Conservation (phyloP, 1,284 basidiomycete species). For the Rhizoctonia solani region DNA sequence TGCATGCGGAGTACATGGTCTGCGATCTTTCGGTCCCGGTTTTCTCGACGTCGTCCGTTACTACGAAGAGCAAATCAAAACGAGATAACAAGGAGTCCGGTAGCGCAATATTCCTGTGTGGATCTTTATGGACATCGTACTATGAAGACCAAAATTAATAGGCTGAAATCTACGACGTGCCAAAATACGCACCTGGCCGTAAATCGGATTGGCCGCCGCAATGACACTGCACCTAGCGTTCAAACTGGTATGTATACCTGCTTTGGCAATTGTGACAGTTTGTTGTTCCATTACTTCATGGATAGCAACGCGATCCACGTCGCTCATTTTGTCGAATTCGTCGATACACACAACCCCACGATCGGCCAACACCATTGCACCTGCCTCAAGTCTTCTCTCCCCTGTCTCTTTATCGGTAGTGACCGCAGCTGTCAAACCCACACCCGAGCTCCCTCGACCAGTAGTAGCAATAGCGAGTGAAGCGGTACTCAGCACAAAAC, state of each 20-base stretch:
- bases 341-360: conserved; percentile 99
- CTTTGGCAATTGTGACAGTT: conserved; percentile 99
- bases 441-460: conserved; percentile 94
- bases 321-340: conserved; percentile 99
- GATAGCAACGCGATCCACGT: conserved; percentile 98
- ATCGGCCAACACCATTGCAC: conserved; percentile 99
- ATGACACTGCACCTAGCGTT: conserved; percentile 98
- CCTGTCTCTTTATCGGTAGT: conserved; percentile 98
- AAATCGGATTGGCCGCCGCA: conserved; percentile 98
- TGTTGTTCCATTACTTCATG: conserved; percentile 99
- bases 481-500: conserved; percentile 95
- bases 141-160: conserved; percentile 44
- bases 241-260: conserved; percentile 96
- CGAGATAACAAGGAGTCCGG: conserved; percentile 98
- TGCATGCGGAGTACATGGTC: conserved; percentile 99
- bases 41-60: conserved; percentile 97
- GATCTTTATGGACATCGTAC: conserved; percentile 99
- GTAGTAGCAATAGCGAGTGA: conserved; percentile 98
- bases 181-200: conserved; percentile 76
- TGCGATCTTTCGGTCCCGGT: conserved; percentile 90
- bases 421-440: conserved; percentile 99
- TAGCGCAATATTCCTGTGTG: conserved; percentile 97
- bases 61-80: conserved; percentile 98
- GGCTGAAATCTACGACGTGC: conserved; percentile 13
- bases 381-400: conserved; percentile 94